Percentiles rank a stretch among this genome's conserved stretches.
Conservation (phyloP, 345 rosid species). For the Euclidium syriacum region DNA sequence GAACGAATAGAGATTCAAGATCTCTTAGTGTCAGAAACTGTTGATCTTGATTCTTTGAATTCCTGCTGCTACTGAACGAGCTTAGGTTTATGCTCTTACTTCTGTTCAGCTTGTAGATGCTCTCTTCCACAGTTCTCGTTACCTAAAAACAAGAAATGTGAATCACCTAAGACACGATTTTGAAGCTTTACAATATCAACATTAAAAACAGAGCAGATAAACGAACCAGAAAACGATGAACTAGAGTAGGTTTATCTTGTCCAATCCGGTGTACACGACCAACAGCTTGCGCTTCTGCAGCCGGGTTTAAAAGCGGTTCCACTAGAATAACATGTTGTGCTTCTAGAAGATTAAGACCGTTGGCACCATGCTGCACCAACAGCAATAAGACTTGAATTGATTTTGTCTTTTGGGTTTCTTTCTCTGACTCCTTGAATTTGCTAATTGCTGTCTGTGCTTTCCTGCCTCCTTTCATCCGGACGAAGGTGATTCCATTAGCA, state of each 20-base stretch:
- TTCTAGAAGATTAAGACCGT: conserved; percentile 93
- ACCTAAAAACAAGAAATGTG: conserved; percentile 43
- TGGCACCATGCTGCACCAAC: conserved; percentile 91
- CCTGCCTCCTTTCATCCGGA: conserved; percentile 97
- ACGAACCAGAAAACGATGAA: conserved; percentile 87
- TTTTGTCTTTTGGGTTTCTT: conserved; percentile 24
- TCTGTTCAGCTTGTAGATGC: conserved; percentile 83
- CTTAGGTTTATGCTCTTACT: conserved; percentile 55
- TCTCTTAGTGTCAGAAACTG: conserved; percentile 71
- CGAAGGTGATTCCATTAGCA: conserved; percentile 57
- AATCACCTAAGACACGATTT: not conserved
- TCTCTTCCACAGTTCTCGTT: conserved; percentile 81
- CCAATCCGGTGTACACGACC: conserved; percentile 93
- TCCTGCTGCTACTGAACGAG: conserved; percentile 69
- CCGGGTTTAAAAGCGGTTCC: conserved; percentile 93
- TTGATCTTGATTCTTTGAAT: conserved; percentile 85
- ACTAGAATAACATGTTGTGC: conserved; percentile 93
- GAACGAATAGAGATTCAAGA: conserved; percentile 68
- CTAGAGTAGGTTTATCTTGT: conserved; percentile 67
- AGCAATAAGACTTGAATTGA: conserved; percentile 72
- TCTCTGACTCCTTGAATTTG: conserved; percentile 48
- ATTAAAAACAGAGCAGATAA: not conserved
- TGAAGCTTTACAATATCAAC: not conserved
- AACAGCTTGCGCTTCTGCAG: conserved; percentile 95
- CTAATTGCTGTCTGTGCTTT: conserved; percentile 79